These are phyloP conservation scores for Fusarium tuaranense DNA, from an alignment of 2,329 filamentous ascomycete species.

Conservation along the genomic window DNA sequence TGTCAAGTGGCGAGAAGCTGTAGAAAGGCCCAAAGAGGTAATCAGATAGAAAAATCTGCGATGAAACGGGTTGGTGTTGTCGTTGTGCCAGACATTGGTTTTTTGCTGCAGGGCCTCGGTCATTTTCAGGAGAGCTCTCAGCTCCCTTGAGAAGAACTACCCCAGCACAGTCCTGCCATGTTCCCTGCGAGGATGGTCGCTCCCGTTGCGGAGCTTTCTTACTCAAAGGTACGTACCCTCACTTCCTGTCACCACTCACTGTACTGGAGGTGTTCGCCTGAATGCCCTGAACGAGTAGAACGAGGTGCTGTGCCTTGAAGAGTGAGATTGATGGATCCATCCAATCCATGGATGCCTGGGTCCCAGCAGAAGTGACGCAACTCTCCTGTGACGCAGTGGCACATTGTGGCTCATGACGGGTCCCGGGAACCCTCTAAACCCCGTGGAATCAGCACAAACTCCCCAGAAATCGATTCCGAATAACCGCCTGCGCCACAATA, in stretches of 20 bases:
- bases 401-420: constrained; percentile 10
- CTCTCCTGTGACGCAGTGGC: constrained; percentile 27
- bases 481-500: constrained; percentile 23
- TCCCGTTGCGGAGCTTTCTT: constrained; percentile 9
- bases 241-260: background rate
- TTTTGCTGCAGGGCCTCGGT: background rate
- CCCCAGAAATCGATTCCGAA: background rate
- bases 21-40: background rate
- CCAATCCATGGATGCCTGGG: constrained; percentile 9
- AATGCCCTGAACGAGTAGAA: background rate
- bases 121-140: background rate
- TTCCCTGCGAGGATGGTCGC: constrained; percentile 12
- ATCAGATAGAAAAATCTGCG: background rate
- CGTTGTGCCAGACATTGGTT: background rate
- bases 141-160: background rate
- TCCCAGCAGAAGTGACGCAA: constrained; percentile 32
- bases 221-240: constrained; percentile 2
- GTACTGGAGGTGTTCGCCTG: background rate
- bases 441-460: constrained; percentile 1
- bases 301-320: background rate
- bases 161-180: constrained; percentile 7
- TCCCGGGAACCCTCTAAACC: background rate
- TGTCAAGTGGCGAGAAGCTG: constrained; percentile 19
- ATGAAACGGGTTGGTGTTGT: background rate
- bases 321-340: constrained; percentile 26